Conservation (phyloP, 2,329 filamentous ascomycete genomes). For the Grosmannia penicillata region DNA sequence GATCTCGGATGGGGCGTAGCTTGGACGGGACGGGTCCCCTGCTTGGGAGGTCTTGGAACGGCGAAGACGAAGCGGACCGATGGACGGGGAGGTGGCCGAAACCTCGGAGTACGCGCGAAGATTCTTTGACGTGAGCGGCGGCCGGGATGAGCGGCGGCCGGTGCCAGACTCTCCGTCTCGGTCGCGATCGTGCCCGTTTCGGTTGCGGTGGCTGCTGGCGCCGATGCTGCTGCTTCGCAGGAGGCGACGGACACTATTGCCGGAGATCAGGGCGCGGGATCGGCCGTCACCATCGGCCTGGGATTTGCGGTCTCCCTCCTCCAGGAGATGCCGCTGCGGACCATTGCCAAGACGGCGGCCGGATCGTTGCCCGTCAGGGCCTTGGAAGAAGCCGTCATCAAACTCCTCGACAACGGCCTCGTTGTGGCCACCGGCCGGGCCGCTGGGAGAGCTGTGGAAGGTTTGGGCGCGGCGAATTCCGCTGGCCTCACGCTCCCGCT, state of each 20-base stretch:
- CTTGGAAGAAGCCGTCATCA: conserved; percentile 15
- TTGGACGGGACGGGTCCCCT: conserved; percentile 8
- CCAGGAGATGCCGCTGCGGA: conserved; percentile 10
- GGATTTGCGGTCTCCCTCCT: conserved; percentile 15
- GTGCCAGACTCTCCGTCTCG: not conserved
- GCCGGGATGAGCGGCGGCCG: conserved; percentile 12
- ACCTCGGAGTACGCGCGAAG: conserved; percentile 38
- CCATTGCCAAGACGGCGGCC: conserved; percentile 6
- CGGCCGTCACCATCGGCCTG: conserved; percentile 14
- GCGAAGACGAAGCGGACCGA: conserved; percentile 20
- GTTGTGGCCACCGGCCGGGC: conserved; percentile 15
- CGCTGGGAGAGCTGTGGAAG: conserved; percentile 21
- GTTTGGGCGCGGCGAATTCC: conserved; percentile 44
- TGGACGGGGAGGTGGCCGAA: conserved; percentile 31
- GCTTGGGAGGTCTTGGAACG: conserved; percentile 27
- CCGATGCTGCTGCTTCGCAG: conserved; percentile 17
- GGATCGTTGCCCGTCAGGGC: conserved; percentile 8
- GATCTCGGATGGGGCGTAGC: too few species aligned
- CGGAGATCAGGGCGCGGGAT: conserved; percentile 18
- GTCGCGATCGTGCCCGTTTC: not conserved
- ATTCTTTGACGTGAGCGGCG: conserved; percentile 35
- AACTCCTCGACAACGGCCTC: conserved; percentile 12
- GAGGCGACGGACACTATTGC: conserved; percentile 17
- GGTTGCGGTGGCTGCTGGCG: conserved; percentile 8
- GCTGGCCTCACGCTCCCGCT: conserved; percentile 39